Evolutionary conservation across 1,284 basidiomycete species (phyloP).

Genomic region (Kalmanozyma brasiliensis): DNA sequence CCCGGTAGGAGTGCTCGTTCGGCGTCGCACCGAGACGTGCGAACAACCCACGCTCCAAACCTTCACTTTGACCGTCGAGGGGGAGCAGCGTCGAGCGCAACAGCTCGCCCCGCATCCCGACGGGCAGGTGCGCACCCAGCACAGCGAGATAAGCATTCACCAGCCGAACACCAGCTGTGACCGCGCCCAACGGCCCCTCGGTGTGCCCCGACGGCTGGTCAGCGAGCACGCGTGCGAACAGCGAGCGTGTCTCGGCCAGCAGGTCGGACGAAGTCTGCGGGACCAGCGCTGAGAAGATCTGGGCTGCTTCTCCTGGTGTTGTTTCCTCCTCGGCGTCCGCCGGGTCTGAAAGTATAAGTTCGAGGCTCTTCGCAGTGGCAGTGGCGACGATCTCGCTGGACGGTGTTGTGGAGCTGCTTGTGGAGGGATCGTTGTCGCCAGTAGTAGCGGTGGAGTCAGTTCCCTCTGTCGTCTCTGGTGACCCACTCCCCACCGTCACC

Average conservation of each 20-base stretch:
- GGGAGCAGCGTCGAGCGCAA: slow-evolving; percentile 7
- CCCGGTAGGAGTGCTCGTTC: slow-evolving; percentile 52
- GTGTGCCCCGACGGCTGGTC: slow-evolving; percentile 68
- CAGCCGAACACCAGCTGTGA: slow-evolving; percentile 75
- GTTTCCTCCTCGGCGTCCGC: slow-evolving; percentile 5
- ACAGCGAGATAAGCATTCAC: slow-evolving; percentile 86
- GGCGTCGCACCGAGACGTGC: slow-evolving; percentile 30
- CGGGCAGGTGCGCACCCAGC: slow-evolving; percentile 70
- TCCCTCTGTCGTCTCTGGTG: neutral
- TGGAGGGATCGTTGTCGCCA: neutral
- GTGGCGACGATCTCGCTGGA: too few relatives aligned
- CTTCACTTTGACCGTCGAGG: neutral
- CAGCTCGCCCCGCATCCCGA: neutral
- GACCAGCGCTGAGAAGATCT: slow-evolving; percentile 71
- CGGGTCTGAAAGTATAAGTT: too few relatives aligned
- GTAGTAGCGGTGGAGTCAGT: neutral
- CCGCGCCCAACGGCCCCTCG: slow-evolving; percentile 73
- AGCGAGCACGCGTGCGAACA: slow-evolving; percentile 78
- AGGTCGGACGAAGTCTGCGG: slow-evolving; percentile 82
- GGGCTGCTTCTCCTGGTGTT: slow-evolving; percentile 70
- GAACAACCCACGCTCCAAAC: slow-evolving; percentile 43
- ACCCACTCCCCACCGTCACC: slow-evolving; percentile 2
- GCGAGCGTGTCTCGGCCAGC: slow-evolving; percentile 76
- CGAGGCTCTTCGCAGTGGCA: too few relatives aligned
- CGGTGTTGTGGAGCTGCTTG: neutral